Percentiles rank a stretch among this genome's conserved stretches.
These are phyloP conservation scores for Jaltomata sinuosa DNA, from an alignment of 257 asterid species.

Conservation along the genomic window DNA sequence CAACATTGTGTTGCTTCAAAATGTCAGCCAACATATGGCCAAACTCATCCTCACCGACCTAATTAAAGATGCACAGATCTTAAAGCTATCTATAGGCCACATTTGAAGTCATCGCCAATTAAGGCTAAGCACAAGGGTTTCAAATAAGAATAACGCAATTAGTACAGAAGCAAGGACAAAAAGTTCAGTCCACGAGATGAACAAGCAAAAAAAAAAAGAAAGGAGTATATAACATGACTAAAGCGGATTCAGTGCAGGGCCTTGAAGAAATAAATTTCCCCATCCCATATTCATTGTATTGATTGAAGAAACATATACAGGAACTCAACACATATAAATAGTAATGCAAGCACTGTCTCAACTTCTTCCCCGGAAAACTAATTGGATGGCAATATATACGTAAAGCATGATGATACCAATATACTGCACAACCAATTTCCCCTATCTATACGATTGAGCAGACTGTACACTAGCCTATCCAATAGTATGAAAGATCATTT, in stretches of 20 bases:
- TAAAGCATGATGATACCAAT: not conserved
- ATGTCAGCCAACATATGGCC: slow-evolving; percentile 75
- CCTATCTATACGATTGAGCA: not conserved
- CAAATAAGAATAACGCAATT: not conserved
- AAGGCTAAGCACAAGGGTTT: not conserved
- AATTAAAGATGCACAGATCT: slow-evolving; percentile 6
- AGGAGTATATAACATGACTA: not conserved
- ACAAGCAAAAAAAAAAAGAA: not conserved
- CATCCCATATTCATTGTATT: not conserved
- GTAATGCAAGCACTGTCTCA: not conserved
- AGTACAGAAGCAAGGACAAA: not conserved
- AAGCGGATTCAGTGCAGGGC: not conserved
- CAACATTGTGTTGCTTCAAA: slow-evolving; percentile 69
- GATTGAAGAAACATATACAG: not conserved
- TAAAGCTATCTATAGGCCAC: not conserved
- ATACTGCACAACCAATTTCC: not conserved
- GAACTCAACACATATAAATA: not conserved
- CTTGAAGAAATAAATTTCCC: not conserved
- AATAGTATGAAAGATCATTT: not conserved
- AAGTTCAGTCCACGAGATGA: not conserved
- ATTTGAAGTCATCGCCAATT: not conserved
- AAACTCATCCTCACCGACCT: slow-evolving; percentile 94
- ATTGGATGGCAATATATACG: not conserved
- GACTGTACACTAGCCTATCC: not conserved
- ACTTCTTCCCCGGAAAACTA: not conserved